Evolutionary conservation across 73 alveolate species (phyloP).

Genomic region (Paramecium sonneborni): DNA sequence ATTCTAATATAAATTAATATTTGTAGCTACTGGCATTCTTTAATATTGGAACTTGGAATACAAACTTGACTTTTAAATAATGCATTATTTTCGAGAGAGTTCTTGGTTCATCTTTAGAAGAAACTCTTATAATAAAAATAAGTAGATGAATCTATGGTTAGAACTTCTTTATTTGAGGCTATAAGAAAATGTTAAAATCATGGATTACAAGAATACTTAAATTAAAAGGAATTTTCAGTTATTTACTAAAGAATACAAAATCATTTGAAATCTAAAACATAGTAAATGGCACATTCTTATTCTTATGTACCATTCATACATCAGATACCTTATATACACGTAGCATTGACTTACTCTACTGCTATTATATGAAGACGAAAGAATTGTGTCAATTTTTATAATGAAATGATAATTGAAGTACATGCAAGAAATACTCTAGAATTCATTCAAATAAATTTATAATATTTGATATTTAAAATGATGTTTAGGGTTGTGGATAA

Average conservation of each 20-base stretch:
- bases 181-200: slow-evolving; percentile 33
- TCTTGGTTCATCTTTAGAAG: slow-evolving; percentile 18
- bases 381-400: slow-evolving; percentile 1
- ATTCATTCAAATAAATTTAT: too few species aligned
- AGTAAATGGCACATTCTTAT: neutral
- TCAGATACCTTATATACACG: neutral
- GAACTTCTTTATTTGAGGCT: slow-evolving; percentile 49
- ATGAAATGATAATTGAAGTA: slow-evolving; percentile 29
- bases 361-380: neutral
- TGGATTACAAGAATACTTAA: slow-evolving; percentile 2
- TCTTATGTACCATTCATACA: neutral
- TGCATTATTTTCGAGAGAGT: slow-evolving; percentile 54
- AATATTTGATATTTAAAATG: too few species aligned
- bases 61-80: neutral
- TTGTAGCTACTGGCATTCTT: neutral
- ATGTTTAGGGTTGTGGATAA: too few species aligned
- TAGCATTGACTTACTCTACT: neutral
- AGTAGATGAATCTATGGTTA: slow-evolving; percentile 58
- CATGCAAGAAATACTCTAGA: neutral
- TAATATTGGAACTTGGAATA: slow-evolving; percentile 43
- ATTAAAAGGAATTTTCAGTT: slow-evolving; percentile 22
- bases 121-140: slow-evolving; percentile 22
- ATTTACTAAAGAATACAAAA: neutral
- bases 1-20: slow-evolving; percentile 11
- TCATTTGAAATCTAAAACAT: slow-evolving; percentile 31